phyloP scores from a whole-genome alignment of 768 basidiomycete genomes.

The Termitomyces sp. region DNA sequence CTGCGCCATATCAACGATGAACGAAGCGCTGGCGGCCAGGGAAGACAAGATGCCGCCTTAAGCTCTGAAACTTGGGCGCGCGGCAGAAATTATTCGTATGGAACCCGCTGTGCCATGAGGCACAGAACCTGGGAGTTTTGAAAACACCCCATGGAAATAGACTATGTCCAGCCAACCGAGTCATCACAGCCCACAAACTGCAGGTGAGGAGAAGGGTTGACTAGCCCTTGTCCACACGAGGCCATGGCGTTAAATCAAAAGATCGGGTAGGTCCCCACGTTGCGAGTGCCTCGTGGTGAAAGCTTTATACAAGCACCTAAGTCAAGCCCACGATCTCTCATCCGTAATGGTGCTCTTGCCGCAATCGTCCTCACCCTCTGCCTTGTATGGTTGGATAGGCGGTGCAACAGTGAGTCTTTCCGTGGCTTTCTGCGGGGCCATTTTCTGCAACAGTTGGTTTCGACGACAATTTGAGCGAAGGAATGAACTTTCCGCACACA shows the following conservation, averaged over 20 bases:
- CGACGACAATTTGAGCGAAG: background rate
- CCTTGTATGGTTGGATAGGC: conserved; percentile 17
- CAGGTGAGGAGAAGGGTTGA: conserved; percentile 11
- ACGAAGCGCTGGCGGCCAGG: background rate
- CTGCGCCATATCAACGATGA: background rate
- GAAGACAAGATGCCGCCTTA: background rate
- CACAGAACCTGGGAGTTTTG: background rate
- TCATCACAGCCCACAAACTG: background rate
- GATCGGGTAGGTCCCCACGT: conserved; percentile 23
- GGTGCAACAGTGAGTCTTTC: conserved; percentile 23
- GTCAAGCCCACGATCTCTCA: conserved; percentile 5
- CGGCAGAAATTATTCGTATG: background rate
- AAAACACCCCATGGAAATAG: background rate
- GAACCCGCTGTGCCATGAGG: background rate
- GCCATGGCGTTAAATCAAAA: conserved; percentile 12
- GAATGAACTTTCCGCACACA: conserved; percentile 13
- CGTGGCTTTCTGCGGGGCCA: conserved; percentile 16
- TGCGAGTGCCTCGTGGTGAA: conserved; percentile 27
- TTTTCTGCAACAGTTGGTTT: background rate
- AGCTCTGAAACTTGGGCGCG: background rate
- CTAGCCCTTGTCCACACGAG: conserved; percentile 18
- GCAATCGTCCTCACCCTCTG: conserved; percentile 10
- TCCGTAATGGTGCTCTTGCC: conserved; percentile 13
- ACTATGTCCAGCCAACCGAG: background rate
- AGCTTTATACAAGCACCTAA: conserved; percentile 11